Conservation (phyloP, 1,284 basidiomycete species). For the Rhodotorula sp. region DNA sequence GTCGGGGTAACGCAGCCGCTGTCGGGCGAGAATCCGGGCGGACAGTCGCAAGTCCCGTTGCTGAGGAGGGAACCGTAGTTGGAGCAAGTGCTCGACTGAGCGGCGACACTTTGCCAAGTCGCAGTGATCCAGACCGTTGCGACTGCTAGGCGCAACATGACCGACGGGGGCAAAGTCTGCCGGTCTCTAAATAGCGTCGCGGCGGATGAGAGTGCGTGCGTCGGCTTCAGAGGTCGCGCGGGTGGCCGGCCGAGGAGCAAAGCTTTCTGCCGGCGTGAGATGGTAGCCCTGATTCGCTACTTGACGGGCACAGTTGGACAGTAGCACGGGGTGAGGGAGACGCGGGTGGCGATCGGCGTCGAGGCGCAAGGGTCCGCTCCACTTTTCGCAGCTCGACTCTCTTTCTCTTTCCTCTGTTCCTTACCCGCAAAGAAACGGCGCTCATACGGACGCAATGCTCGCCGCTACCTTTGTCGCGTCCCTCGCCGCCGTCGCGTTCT, state of each 20-base stretch:
- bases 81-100: constrained; percentile 7
- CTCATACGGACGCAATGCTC: not conserved
- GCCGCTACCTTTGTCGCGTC: not conserved
- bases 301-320: not conserved
- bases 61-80: constrained; percentile 21
- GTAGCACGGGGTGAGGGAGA: not conserved
- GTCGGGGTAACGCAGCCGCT: constrained; percentile 10
- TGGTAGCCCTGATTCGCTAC: too few species aligned
- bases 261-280: too few species aligned
- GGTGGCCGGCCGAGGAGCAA: not conserved
- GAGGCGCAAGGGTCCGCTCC: not conserved
- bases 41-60: constrained; percentile 31
- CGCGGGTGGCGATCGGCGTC: not conserved
- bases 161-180: not conserved
- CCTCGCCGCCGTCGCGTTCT: constrained; percentile 4
- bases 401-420: not conserved
- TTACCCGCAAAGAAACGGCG: not conserved
- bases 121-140: not conserved
- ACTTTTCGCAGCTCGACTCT: not conserved
- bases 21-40: constrained; percentile 24
- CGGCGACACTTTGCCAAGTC: not conserved
- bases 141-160: not conserved
- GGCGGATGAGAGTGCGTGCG: not conserved
- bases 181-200: too few species aligned
- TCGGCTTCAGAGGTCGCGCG: not conserved